Conservation (phyloP, 2,329 filamentous ascomycete species). For the Phyllosticta citriasiana region DNA sequence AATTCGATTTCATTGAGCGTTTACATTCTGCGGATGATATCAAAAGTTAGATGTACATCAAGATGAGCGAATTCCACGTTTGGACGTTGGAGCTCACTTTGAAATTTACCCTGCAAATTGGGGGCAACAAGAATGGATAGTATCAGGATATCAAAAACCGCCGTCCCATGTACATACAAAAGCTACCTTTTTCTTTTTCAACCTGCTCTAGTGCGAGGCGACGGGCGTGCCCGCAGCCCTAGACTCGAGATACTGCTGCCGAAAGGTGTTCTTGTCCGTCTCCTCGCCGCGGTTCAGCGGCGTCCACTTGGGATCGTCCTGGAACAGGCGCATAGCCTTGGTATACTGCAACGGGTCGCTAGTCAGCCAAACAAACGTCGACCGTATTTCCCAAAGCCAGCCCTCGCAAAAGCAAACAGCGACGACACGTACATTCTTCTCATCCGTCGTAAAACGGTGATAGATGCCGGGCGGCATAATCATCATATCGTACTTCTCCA, state of each 20-base stretch:
- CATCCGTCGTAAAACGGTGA: conserved; percentile 92
- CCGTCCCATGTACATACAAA: background rate
- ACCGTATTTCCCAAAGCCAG: background rate
- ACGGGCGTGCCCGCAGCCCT: background rate
- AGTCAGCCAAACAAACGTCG: conserved; percentile 1
- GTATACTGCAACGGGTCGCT: conserved; percentile 55
- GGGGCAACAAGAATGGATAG: background rate
- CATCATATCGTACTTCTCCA: conserved; percentile 83
- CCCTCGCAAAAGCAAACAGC: background rate
- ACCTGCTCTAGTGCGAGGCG: background rate
- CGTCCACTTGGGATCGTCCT: conserved; percentile 98
- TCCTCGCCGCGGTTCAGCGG: conserved; percentile 72
- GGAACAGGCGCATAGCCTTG: conserved; percentile 91
- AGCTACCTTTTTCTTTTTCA: background rate
- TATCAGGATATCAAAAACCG: background rate
- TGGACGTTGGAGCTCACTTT: background rate
- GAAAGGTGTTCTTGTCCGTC: conserved; percentile 67
- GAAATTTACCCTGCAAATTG: background rate
- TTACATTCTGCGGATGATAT: background rate
- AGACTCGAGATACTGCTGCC: conserved; percentile 61
- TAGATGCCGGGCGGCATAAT: conserved; percentile 94
- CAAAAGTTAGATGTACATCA: background rate
- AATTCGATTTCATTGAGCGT: background rate
- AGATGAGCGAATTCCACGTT: background rate
- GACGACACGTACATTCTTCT: conserved; percentile 62